phyloP scores from a whole-genome alignment of 2,329 filamentous ascomycete species.

The Graphilbum ipis-grandicollis region DNA sequence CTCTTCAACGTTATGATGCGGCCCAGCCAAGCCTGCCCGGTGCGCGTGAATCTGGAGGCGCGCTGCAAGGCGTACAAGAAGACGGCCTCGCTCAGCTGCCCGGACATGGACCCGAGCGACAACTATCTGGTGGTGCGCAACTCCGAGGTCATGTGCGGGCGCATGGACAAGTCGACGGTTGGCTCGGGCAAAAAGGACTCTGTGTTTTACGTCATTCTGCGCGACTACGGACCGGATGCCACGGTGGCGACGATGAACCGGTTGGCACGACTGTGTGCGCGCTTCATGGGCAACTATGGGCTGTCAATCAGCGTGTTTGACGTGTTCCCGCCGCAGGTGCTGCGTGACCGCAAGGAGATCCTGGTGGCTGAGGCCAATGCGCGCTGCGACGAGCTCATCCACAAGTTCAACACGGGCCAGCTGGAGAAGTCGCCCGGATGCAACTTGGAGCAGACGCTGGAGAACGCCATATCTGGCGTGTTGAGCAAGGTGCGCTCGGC shows the following conservation, averaged over 20 bases:
- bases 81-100: conserved; percentile 34
- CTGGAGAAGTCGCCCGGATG: conserved; percentile 78
- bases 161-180: conserved; percentile 97
- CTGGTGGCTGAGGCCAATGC: conserved; percentile 66
- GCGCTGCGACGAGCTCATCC: conserved; percentile 69
- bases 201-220: conserved; percentile 88
- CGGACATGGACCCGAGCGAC: conserved; percentile 72
- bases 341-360: conserved; percentile 55
- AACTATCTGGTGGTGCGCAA: conserved; percentile 87
- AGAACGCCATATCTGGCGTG: conserved; percentile 79
- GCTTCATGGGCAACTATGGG: conserved; percentile 75
- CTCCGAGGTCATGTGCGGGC: conserved; percentile 91
- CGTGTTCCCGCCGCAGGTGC: conserved; percentile 62
- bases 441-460: conserved; percentile 79
- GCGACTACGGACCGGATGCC: conserved; percentile 82
- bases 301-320: conserved; percentile 96
- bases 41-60: conserved; percentile 82
- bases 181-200: conserved; percentile 95
- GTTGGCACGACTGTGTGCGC: conserved; percentile 74
- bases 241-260: conserved; percentile 89
- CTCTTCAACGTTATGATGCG: conserved; percentile 73
- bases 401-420: conserved; percentile 61
- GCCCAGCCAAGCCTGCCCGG: conserved; percentile 67
- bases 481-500: conserved; percentile 82
- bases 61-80: conserved; percentile 68